Evolutionary conservation across 768 basidiomycete genomes (phyloP).

Genomic region (Galerina marginata): DNA sequence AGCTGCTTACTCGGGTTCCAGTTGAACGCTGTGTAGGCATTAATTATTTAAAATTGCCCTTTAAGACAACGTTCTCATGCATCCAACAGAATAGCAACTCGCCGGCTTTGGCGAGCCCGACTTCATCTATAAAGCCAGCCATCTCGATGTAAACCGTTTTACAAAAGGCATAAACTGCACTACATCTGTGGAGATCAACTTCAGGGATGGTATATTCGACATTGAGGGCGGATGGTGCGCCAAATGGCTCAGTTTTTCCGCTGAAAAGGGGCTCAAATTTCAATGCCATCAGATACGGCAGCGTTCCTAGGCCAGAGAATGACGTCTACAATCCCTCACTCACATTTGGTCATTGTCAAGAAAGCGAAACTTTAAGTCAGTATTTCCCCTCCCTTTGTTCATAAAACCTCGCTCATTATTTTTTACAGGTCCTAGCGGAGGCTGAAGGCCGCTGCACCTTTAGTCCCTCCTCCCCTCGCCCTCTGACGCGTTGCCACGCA

Average conservation of each 20-base stretch:
- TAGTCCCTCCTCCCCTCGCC: too few relatives aligned
- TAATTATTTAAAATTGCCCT: neutral
- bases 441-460: too few relatives aligned
- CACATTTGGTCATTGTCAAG: too few relatives aligned
- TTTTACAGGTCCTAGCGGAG: too few relatives aligned
- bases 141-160: constrained; percentile 99
- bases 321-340: constrained; percentile 88
- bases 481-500: too few relatives aligned
- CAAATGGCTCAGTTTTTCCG: constrained; percentile 95
- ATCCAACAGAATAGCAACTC: constrained; percentile 94
- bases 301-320: constrained; percentile 98
- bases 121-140: constrained; percentile 99
- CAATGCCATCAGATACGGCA: constrained; percentile 93
- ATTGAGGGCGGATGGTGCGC: constrained; percentile 99
- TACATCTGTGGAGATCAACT: constrained; percentile 99
- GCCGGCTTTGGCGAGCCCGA: constrained; percentile 96
- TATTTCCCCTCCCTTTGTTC: too few relatives aligned
- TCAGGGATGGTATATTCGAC: constrained; percentile 99
- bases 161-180: constrained; percentile 99
- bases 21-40: too few relatives aligned
- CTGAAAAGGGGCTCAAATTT: constrained; percentile 98
- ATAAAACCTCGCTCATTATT: too few relatives aligned
- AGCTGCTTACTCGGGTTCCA: too few relatives aligned
- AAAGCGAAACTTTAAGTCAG: too few relatives aligned
- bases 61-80: constrained; percentile 99